Evolutionary conservation across 148 eudicot genomes (phyloP).

Genomic region (Nyssa sinensis): DNA sequence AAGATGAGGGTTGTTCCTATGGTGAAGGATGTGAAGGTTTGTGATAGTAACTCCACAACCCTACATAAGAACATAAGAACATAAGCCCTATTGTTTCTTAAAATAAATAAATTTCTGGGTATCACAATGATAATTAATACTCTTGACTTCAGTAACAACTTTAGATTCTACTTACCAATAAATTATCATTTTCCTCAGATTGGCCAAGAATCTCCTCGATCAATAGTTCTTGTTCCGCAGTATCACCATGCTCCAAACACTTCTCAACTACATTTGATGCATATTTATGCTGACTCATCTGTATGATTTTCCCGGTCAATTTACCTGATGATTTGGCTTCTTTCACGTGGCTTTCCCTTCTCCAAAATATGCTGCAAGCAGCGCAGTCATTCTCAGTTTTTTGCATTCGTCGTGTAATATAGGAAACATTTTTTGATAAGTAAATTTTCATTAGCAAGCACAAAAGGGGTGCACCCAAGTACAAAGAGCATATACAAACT

Average conservation of each 20-base stretch:
- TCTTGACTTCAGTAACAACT: neutral
- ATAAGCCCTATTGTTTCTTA: neutral
- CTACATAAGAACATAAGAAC: too few relatives aligned
- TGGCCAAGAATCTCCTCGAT: constrained; percentile 63
- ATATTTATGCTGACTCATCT: constrained; percentile 83
- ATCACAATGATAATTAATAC: neutral
- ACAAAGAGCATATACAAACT: too few relatives aligned
- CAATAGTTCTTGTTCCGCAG: constrained; percentile 47
- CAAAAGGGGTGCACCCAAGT: too few relatives aligned
- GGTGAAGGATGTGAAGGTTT: too few relatives aligned
- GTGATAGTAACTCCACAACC: too few relatives aligned
- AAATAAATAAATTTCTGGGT: neutral
- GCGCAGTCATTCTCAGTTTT: neutral
- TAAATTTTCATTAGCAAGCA: too few relatives aligned
- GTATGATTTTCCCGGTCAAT: constrained; percentile 55
- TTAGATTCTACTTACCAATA: constrained; percentile 54
- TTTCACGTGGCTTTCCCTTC: constrained; percentile 70
- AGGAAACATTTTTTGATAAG: too few relatives aligned
- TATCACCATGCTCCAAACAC: constrained; percentile 61
- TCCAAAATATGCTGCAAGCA: constrained; percentile 73
- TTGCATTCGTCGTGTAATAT: neutral
- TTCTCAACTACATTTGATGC: constrained; percentile 94
- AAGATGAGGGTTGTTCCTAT: too few relatives aligned
- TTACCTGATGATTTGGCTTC: constrained; percentile 71
- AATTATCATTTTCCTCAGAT: constrained; percentile 47